Base-by-base conservation (phyloP, 2,329 filamentous ascomycete genomes). In the Pleoardoris graminearum region DNA sequence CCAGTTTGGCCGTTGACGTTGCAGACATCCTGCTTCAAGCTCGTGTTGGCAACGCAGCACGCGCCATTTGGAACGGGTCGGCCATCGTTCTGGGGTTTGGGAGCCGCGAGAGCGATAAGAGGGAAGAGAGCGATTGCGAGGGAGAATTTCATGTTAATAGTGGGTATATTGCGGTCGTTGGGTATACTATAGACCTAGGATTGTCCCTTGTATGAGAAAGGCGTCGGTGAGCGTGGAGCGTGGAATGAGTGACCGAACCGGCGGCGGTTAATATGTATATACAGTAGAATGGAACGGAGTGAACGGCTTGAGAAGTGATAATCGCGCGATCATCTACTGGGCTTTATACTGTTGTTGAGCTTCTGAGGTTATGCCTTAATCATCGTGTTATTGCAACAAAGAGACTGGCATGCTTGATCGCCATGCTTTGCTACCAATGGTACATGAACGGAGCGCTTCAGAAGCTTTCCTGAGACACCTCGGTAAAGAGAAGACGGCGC, bases 11-110 rank as follows among this genome's bases (percentile, higher is more conserved):
- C 66, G 19, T 67, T 67, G 29, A 67, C 62, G 14, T 60, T 63
- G 57, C 66, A 68, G 14, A 69, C 65, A 39, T 67, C 66, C 50
- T 68, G 64, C 58, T 68, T 67, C 55, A 67, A 54, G 39, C 56
- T 61, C n/a, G 63, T 62, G 53, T 62, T 63, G 4, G 66, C 54
- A 2, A 56, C 48, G 32, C 66, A 69, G 58, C 66, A 69, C 4
- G 58, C 47, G 30, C 66, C 66, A 1, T 37, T 59, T 8, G 65
- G 54, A 11, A 69, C 65, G 3, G 66, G 66, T 14, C 65, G 62
- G 21, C 55, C 57, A 25, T 48, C 60, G 16, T 68, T 68, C 49
- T 63, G 59, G 4, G 62, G 57, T 14, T 39, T 48, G 1, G 65
- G 65, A 12, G 48, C 42, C 17, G 66, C 63, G 44, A 52, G 39